Evolutionary conservation across 73 alveolate genomes (phyloP), one percentile per base, ranked within the genome.

Genomic region (Stentor roeselii): DNA sequence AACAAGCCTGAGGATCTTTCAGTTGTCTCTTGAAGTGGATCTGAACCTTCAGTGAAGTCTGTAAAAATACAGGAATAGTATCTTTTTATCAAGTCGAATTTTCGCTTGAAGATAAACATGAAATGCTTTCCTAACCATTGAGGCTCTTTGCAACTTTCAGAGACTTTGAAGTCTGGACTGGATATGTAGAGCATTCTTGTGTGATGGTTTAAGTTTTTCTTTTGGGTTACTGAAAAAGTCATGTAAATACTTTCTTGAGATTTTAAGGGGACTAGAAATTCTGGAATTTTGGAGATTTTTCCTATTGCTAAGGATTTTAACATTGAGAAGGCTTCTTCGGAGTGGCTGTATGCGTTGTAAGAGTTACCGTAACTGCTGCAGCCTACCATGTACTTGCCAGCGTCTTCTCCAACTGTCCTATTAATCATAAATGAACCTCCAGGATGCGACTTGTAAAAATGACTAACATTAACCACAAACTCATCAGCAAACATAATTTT

Each of bases 41-140:
- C 21, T 50, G 6, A 11, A 11, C 67, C 21, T 50, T 50, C 30
- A 50, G 21, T 50, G 67, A 50, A 11, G 37, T 67, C 80, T 67
- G 34, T 40, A 67, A 67, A 67, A 67, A 67, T 67, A 32, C 80
- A 30, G 2, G 42, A 27, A 67, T 67, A 67, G 37, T 67, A 67
- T 2, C 80, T 67, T 50, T 21, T 50, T 11, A 50, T 50, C 67
- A 6, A 11, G 30, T 50, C 21, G 21, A 50, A 50, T 21, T 21
- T 6, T 50, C 21, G 6, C 67, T 50, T 50, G n/a, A 50, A 21
- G 21, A 50, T 50, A 50, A 50, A 50, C 21, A 50, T 11, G 67
- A 50, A 50, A 21, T 11, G 21, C 21, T 50, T 50, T 50, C 21
- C 6, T 50, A 11, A 50, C 30, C 21, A 11, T 6, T 50, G 67